Evolutionary conservation across 1,139 yeast genomes (phyloP).

Genomic region (Blastobotrys malaysiensis): DNA sequence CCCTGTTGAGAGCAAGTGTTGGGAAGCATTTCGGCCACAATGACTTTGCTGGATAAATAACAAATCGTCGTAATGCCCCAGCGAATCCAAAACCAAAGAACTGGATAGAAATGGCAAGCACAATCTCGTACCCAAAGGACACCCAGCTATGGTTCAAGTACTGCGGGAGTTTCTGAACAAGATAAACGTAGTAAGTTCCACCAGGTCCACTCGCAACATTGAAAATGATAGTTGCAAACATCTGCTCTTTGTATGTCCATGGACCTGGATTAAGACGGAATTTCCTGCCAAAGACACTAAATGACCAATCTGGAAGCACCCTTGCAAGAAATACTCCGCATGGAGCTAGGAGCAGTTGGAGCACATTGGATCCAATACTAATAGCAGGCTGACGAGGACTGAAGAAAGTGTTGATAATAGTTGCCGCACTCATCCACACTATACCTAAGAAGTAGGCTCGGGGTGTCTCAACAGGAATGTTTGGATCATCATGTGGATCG

Average conservation of each 20-base stretch:
- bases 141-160: slow-evolving; percentile 43
- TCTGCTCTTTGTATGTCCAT: slow-evolving; percentile 66
- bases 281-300: slow-evolving; percentile 37
- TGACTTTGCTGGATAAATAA: slow-evolving; percentile 52
- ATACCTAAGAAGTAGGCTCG: slow-evolving; percentile 51
- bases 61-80: slow-evolving; percentile 51
- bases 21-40: slow-evolving; percentile 55
- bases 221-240: slow-evolving; percentile 48
- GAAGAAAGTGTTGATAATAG: slow-evolving; percentile 54
- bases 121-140: slow-evolving; percentile 45
- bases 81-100: slow-evolving; percentile 59
- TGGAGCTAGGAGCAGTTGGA: slow-evolving; percentile 54
- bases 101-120: slow-evolving; percentile 48
- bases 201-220: slow-evolving; percentile 21
- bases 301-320: slow-evolving; percentile 44
- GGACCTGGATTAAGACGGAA: slow-evolving; percentile 51
- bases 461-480: slow-evolving; percentile 45
- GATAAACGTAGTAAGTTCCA: slow-evolving; percentile 35
- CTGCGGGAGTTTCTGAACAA: slow-evolving; percentile 38
- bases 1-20: slow-evolving; percentile 49
- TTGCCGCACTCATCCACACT: slow-evolving; percentile 49
- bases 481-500: slow-evolving; percentile 33
- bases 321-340: slow-evolving; percentile 21
- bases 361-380: slow-evolving; percentile 40
- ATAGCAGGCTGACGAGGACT: slow-evolving; percentile 49